Percentiles rank a stretch among this genome's conserved stretches.
phyloP scores from a whole-genome alignment of 306 rosid genomes.

The Citrullus colocynthis region DNA sequence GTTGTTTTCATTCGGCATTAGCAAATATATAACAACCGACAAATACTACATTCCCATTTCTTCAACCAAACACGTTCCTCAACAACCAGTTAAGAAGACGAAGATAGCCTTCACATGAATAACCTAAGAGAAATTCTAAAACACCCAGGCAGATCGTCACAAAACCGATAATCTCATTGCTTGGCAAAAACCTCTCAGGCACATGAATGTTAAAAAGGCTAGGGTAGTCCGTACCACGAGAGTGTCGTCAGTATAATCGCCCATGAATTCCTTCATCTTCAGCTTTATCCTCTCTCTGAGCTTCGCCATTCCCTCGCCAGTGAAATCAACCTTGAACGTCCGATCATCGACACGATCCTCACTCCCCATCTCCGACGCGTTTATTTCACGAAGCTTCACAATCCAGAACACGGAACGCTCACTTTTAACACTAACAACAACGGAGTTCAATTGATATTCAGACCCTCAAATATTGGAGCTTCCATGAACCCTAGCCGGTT shows the following conservation, averaged over 20 bases:
- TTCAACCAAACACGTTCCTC: neutral
- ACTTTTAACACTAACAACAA: neutral
- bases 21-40: neutral
- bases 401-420: neutral
- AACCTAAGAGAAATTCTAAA: neutral
- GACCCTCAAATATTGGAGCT: neutral
- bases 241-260: conserved; percentile 88
- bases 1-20: neutral
- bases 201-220: neutral
- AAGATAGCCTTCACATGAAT: neutral
- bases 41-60: neutral
- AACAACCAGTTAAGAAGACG: neutral
- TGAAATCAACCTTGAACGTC: conserved; percentile 43
- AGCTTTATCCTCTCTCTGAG: conserved; percentile 52
- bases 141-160: neutral
- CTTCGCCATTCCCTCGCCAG: conserved; percentile 39
- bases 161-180: neutral
- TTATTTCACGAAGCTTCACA: neutral
- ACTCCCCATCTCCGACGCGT: conserved; percentile 50
- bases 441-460: neutral
- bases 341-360: conserved; percentile 57
- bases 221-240: conserved; percentile 62
- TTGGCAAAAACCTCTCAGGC: neutral
- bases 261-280: conserved; percentile 90
- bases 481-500: conserved; percentile 9